Evolutionary conservation across 1,139 yeast species (phyloP), one percentile per base, ranked within the genome.

Genomic region (Fermentozyma sake): DNA sequence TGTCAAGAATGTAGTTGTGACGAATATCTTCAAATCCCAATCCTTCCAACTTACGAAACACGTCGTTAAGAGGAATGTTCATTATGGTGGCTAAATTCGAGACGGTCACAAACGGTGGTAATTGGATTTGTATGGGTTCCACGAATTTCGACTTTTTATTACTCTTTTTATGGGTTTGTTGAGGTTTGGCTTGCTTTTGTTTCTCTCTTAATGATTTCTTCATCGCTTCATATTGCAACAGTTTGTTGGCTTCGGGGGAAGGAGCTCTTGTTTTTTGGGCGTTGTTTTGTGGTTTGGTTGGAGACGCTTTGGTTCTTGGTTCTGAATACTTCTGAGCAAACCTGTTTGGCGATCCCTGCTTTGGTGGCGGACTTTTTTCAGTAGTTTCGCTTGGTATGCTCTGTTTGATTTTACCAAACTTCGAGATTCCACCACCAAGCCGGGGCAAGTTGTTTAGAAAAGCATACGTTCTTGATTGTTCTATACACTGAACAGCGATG

Each of bases 1-100:
- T 77, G 39, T 89, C 95, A 16, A 91, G 59, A 42, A 91, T 84
- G 52, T 79, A 84, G 41, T 85, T 85, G 42, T 81, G 82, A 11
- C 82, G 68, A 44, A 78, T 67, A 33, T 81, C 77, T 31, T 80
- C 82, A 48, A 82, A 89, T 0, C 97, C 98, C 45, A 86, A 62
- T 1, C 62, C 72, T 31, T 63, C 61, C 55, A 91, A 64, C 29
- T 75, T 78, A 24, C 57, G 55, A 29, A 81, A 63, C 7, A 91
- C 64, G 13, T 64, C 69, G 17, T 72, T 73, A 18, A 83, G 68
- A 7, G 87, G 74, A 8, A 83, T 73, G 32, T 73, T 70, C 41
- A 91, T 58, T 22, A 84, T 62, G 20, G 81, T 76, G 0, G 96
- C 82, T 23, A 89, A 62, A 38, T 86, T 84, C 4, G 87, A 68